Evolutionary conservation across 2,329 filamentous ascomycete genomes (phyloP), one percentile per base, ranked within the genome.

Genomic region (Diaporthe sp.): DNA sequence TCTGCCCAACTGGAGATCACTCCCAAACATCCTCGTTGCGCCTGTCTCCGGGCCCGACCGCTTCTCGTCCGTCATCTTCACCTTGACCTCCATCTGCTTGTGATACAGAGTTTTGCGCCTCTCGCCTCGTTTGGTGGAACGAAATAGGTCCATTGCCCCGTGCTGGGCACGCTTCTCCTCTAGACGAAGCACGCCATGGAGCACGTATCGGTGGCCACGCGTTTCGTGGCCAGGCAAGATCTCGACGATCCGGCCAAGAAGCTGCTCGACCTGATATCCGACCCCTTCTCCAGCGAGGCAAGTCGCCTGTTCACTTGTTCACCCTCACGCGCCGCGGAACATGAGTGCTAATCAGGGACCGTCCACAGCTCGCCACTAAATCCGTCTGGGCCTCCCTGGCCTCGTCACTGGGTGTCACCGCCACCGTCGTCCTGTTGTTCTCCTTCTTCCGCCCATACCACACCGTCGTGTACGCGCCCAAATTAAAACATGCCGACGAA

Each of bases 361-460:
- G 22, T 51, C 66, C 56, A 35, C 76, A 88, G 86, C 81, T 88
- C 51, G 82, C 84, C 79, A 80, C 86, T 80, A 84, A 89, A 73
- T 93, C 95, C 56, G 88, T 98, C 75, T 92, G 92, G 84, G 93
- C 94, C 74, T 95, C 96, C 65, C 85, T 98, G 58, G 94, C 88
- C 77, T 95, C 94, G 30, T 97, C 96, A 4, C 81, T 98, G 58
- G 93, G 91, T 72, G 86, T 97, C 80, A 94, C 95, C 12, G 80
- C 89, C 76, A 87, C 92, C 78, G 92, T 98, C 78, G 92, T 94
- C 76, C 82, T 97, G 74, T 85, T 92, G 77, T 99, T 98, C 88
- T 98, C 95, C 76, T 86, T 98, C 79, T 88, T 98, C 72, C 94
- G 97, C 75, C 97, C 97, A 7, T 95, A 96, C 83, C 96, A 98